Evolutionary conservation across 768 basidiomycete genomes (phyloP).

Genomic region (Amylocystis lapponica): DNA sequence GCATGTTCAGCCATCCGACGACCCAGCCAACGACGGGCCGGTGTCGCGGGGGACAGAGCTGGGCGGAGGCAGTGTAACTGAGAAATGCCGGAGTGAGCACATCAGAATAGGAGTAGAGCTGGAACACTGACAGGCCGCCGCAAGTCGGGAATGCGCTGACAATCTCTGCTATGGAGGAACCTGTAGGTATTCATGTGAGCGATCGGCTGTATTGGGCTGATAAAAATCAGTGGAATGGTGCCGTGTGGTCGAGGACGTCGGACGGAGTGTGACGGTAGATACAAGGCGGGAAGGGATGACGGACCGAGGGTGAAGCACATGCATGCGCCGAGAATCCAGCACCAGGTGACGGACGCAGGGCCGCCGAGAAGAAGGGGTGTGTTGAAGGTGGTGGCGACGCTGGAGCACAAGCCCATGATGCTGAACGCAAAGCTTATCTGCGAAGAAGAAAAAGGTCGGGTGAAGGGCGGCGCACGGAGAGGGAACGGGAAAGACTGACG

Average conservation of each 20-base stretch:
- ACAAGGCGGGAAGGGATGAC: conserved; percentile 4
- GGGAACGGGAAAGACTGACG: conserved; percentile 25
- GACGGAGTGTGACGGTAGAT: not conserved
- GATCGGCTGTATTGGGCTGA: not conserved
- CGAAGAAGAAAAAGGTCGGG: too few species aligned
- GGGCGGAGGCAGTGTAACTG: conserved; percentile 80
- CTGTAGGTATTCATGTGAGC: conserved; percentile 9
- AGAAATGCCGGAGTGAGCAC: not conserved
- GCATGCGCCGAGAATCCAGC: conserved; percentile 65
- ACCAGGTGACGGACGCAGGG: conserved; percentile 68
- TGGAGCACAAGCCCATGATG: conserved; percentile 78
- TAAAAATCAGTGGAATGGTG: not conserved
- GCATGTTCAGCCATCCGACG: conserved; percentile 80
- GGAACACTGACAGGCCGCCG: conserved; percentile 52
- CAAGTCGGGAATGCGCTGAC: conserved; percentile 74
- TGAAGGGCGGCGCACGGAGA: not conserved
- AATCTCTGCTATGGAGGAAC: conserved; percentile 69
- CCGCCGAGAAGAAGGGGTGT: conserved; percentile 66
- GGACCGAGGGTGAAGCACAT: conserved; percentile 69
- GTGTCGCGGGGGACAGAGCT: conserved; percentile 56
- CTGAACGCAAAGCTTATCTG: conserved; percentile 75
- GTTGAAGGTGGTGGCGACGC: conserved; percentile 74
- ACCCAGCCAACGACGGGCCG: conserved; percentile 73
- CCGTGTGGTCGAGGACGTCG: not conserved
- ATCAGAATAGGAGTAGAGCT: not conserved